A percentile compares a stretch with the other conserved stretches of the same genome.
These are phyloP conservation scores for Pythium oligandrum DNA, from an alignment of 352 stramenopile species.

Conservation along the genomic window DNA sequence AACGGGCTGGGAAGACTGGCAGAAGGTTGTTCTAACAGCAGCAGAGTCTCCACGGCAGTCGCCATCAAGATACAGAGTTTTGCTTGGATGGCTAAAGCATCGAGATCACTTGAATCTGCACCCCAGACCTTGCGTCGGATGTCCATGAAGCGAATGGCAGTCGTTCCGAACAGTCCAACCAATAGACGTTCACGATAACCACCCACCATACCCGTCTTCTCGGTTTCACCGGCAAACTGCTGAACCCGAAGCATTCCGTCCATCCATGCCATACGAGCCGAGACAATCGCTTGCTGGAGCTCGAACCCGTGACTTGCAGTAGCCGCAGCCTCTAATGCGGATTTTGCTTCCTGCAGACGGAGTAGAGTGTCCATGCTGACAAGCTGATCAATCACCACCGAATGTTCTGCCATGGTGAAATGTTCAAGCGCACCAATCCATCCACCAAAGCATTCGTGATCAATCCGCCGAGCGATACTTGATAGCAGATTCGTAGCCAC, in stretches of 20 bases:
- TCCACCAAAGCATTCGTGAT: slow-evolving; percentile 42
- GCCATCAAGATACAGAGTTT: neutral
- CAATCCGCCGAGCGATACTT: slow-evolving; percentile 15
- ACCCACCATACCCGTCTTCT: slow-evolving; percentile 26
- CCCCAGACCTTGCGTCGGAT: slow-evolving; percentile 31
- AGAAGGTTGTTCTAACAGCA: too few species aligned
- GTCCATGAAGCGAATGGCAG: slow-evolving; percentile 19
- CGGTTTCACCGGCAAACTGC: slow-evolving; percentile 37
- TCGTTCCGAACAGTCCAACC: slow-evolving; percentile 17
- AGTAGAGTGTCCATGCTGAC: slow-evolving; percentile 29
- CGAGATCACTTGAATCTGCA: slow-evolving; percentile 1
- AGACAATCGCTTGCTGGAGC: slow-evolving; percentile 33
- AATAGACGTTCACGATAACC: slow-evolving; percentile 18
- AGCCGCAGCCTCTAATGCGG: slow-evolving; percentile 28
- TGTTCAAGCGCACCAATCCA: slow-evolving; percentile 35
- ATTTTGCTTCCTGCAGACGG: slow-evolving; percentile 15
- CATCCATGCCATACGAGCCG: slow-evolving; percentile 33
- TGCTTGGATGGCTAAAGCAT: neutral
- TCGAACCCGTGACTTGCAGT: slow-evolving; percentile 39
- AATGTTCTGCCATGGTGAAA: slow-evolving; percentile 29
- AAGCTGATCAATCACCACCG: slow-evolving; percentile 15
- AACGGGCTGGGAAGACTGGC: too few species aligned
- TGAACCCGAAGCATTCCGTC: slow-evolving; percentile 37
- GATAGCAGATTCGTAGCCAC: slow-evolving; percentile 23
- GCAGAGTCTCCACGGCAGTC: too few species aligned